Evolutionary conservation across 352 stramenopile genomes (phyloP), one percentile per base, ranked within the genome.

Genomic region (Globisporangium uncinulatum): DNA sequence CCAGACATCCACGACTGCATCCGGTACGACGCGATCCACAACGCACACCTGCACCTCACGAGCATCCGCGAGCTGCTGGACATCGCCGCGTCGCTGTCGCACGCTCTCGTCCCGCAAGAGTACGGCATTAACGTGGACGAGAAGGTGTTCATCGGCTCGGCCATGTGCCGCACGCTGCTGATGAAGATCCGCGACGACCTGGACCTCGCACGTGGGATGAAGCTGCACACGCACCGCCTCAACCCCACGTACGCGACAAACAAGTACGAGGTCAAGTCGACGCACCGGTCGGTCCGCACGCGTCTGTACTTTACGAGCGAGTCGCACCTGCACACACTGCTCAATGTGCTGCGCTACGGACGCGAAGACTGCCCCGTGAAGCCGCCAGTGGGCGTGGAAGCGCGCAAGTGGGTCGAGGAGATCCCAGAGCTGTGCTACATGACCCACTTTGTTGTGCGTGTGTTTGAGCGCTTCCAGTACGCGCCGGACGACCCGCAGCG

Each of bases 221-320:
- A 79, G 43, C 71, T 92, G 57, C 77, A 85, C 54, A 95, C 83
- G 4, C 83, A 95, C 54, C 85, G 85, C 1, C 55, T 95, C 21
- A 90, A 95, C 43, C 83, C 85, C 54, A 84, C 72, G 15, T 95
- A 93, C 63, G 83, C 78, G 13, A 92, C 89, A 61, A 84, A 89
- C 65, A 83, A 86, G 59, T 65, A 83, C 54, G 66, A 76, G 47
- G 79, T 95, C 67, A 95, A 93, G 66, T 98, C 94, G 14, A 91
- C 97, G 57, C 93, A 97, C 47, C 85, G 97, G 36, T 90, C 94
- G 7, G 97, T 99, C 54, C 95, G 97, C 58, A 99, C 97, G 31
- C 89, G 97, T 1, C 78, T 99, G 17, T 99, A 99, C 67, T 99
- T 99, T 67, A 99, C 97, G 17, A 99, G 93, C 31, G 98, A 99